phyloP scores from a whole-genome alignment of 164 flowering plant genomes.

The Vitis rotundifolia region DNA sequence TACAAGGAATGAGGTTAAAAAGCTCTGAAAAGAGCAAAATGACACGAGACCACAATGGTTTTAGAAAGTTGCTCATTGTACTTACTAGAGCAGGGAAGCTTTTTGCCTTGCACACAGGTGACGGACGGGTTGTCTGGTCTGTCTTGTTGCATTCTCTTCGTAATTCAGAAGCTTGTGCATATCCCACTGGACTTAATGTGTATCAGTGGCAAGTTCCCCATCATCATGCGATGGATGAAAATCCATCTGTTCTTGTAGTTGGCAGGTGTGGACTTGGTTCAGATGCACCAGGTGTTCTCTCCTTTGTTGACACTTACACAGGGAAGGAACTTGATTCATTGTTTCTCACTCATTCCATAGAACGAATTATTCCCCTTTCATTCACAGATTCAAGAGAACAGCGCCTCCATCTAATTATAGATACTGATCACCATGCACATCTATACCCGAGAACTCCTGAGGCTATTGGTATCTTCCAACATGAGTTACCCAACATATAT shows the following conservation, averaged over 20 bases:
- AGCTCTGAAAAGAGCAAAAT: conserved; percentile 89
- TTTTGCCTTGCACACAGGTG: conserved; percentile 89
- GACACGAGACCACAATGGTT: conserved; percentile 97
- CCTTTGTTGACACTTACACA: conserved; percentile 87
- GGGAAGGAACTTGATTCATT: conserved; percentile 66
- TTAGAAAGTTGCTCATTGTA: conserved; percentile 85
- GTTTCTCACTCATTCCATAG: conserved; percentile 57
- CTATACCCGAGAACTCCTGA: conserved; percentile 78
- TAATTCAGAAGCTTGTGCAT: conserved; percentile 58
- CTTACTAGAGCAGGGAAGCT: conserved; percentile 88
- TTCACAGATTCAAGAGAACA: conserved; percentile 85
- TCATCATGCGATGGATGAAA: conserved; percentile 92
- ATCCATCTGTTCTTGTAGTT: conserved; percentile 88
- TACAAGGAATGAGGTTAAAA: conserved; percentile 81
- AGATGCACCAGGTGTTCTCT: conserved; percentile 62
- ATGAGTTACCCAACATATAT: conserved; percentile 68
- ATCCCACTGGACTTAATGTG: conserved; percentile 60
- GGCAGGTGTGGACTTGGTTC: conserved; percentile 70
- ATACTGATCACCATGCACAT: conserved; percentile 52
- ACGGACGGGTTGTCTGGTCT: conserved; percentile 96
- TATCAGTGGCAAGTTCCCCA: conserved; percentile 95
- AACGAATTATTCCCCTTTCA: conserved; percentile 75
- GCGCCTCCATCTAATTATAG: conserved; percentile 81
- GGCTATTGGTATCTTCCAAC: conserved; percentile 55
- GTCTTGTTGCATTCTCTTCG: conserved; percentile 55